Base-by-base conservation (phyloP, 345 rosid species). In the Lumnitzera littorea region DNA sequence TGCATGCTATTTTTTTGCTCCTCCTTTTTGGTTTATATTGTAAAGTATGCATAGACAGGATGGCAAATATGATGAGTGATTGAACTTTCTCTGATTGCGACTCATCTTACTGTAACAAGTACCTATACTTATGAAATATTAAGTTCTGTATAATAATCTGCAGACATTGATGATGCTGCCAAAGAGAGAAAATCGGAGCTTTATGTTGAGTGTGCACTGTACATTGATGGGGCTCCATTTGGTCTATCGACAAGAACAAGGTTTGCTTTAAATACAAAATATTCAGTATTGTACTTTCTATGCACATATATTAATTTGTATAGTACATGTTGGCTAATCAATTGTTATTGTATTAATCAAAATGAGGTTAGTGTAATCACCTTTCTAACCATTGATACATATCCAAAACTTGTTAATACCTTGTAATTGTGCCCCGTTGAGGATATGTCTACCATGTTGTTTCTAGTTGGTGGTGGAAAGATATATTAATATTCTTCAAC, bases 181-280 rank as follows among this genome's bases (percentile, higher is more conserved):
- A 95, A 94, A 65, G 96, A 86, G 56, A 75, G 74, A 72, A 78
- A 65, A 64, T 78, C 94, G 0, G 97, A 94, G 81, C 77, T 94
- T 50, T 88, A 67, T 65, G 82, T 88, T 15, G 97, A 94, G 65
- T 86, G 96, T 62, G 87, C 88, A 13, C 71, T 90, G 77, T 87
- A 80, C 74, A 86, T 90, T 57, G 97, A 94, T 66, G 97, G 97
- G 49, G 87, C 91, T 57, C 91, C 85, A 3, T 94, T 90, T 63
- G 99, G 97, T 25, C 97, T 90, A 74, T 91, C 97, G 29, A 83
- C 82, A 67, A 82, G 83, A 80, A 87, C 97, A 54, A 92, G 97
- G 98, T 89, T 52, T 23, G 13, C 7, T 24, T n/a, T 3, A 6
- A 29, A 6, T 1, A 9, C 48, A 27, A 27, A 27, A 3, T 27